Evolutionary conservation across 352 stramenopile genomes (phyloP).

Genomic region (Phytophthora pisi): DNA sequence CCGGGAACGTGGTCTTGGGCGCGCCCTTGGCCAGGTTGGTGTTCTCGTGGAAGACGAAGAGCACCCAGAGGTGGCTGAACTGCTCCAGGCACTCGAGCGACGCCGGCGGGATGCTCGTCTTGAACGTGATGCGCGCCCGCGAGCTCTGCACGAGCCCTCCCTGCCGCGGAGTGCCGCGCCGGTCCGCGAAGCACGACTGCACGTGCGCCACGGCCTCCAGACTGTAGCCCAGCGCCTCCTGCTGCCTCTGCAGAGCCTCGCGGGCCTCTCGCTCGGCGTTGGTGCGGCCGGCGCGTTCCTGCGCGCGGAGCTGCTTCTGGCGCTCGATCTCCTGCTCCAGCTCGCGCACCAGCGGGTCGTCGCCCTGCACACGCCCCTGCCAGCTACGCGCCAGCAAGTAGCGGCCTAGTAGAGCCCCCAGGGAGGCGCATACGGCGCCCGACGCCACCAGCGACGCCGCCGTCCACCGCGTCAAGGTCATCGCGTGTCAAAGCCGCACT

Average conservation of each 20-base stretch:
- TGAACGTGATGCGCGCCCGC: constrained; percentile 76
- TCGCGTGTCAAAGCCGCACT: constrained; percentile 19
- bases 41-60: constrained; percentile 93
- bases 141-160: constrained; percentile 71
- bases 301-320: constrained; percentile 71
- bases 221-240: constrained; percentile 67
- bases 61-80: constrained; percentile 91
- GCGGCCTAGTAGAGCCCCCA: constrained; percentile 33
- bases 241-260: constrained; percentile 65
- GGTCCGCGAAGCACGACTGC: constrained; percentile 86
- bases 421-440: constrained; percentile 25
- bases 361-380: constrained; percentile 10
- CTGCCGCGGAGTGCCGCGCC: constrained; percentile 86
- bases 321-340: constrained; percentile 70
- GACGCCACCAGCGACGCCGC: constrained; percentile 31
- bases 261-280: constrained; percentile 72
- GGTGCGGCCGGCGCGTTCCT: constrained; percentile 77
- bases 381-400: constrained; percentile 17
- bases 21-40: constrained; percentile 73
- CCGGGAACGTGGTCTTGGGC: constrained; percentile 71
- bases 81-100: constrained; percentile 84
- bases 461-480: constrained; percentile 35
- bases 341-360: constrained; percentile 47
- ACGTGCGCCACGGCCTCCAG: constrained; percentile 77
- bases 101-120: constrained; percentile 69